Conservation (phyloP, 164 flowering plant genomes). For the Liquidambar formosana region DNA sequence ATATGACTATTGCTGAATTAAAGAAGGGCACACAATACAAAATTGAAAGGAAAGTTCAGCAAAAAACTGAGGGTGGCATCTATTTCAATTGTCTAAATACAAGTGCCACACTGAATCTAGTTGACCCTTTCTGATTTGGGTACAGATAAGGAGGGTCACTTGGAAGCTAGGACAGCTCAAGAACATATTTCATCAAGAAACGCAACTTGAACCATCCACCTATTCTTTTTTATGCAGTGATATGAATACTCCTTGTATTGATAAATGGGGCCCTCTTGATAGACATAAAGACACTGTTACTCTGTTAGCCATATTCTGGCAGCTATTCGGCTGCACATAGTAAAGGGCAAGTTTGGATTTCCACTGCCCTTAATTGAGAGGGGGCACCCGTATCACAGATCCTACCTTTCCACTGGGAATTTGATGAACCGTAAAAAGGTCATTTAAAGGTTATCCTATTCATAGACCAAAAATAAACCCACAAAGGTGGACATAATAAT, state of each 20-base stretch:
- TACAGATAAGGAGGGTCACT: constrained; percentile 3
- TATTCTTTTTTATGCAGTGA: background rate
- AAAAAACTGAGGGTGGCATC: background rate
- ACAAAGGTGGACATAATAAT: too few relatives aligned
- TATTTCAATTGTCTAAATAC: background rate
- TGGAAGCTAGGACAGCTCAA: constrained; percentile 28
- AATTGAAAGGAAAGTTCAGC: background rate
- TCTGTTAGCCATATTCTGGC: background rate
- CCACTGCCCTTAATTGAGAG: background rate
- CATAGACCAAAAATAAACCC: too few relatives aligned
- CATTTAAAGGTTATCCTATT: too few relatives aligned
- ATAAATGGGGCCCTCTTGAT: background rate
- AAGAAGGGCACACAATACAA: constrained; percentile 19
- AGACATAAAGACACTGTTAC: background rate
- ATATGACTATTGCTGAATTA: background rate
- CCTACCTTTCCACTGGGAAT: too few relatives aligned
- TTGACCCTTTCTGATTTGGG: too few relatives aligned
- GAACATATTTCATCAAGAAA: constrained; percentile 17
- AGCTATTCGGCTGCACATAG: background rate
- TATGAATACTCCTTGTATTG: too few relatives aligned
- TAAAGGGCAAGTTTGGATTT: background rate
- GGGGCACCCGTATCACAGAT: too few relatives aligned
- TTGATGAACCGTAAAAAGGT: too few relatives aligned
- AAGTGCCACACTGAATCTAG: too few relatives aligned
- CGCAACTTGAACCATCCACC: constrained; percentile 22